Evolutionary conservation across 495 filamentous ascomycete species (phyloP).

Genomic region (Podospora australis): DNA sequence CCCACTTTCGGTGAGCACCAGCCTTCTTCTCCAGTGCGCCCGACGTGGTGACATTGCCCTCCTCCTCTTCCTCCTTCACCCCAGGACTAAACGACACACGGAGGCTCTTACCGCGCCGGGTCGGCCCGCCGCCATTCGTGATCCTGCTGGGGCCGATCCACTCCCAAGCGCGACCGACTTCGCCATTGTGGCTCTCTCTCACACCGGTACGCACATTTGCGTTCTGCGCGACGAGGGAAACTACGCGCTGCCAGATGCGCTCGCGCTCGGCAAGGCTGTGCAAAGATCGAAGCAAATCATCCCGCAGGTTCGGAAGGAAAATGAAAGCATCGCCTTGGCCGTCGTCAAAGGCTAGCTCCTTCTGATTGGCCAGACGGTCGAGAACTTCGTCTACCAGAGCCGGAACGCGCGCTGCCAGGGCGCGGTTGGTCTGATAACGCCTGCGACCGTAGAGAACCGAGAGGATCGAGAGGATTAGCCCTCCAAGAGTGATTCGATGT

Average conservation of each 20-base stretch:
- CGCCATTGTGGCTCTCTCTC: slow-evolving; percentile 73
- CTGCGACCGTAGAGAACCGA: slow-evolving; percentile 51
- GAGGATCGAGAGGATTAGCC: slow-evolving; percentile 50
- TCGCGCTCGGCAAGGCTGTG: slow-evolving; percentile 67
- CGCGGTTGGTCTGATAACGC: slow-evolving; percentile 48
- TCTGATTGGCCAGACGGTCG: slow-evolving; percentile 74
- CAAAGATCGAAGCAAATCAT: slow-evolving; percentile 82
- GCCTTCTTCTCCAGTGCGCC: slow-evolving; percentile 6
- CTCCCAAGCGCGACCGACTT: slow-evolving; percentile 87
- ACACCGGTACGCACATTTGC: slow-evolving; percentile 84
- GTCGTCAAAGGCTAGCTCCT: slow-evolving; percentile 64
- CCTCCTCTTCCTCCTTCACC: slow-evolving; percentile 20
- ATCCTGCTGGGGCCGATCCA: slow-evolving; percentile 74
- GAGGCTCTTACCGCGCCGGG: slow-evolving; percentile 44
- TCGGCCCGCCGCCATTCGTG: slow-evolving; percentile 29
- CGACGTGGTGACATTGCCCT: slow-evolving; percentile 4
- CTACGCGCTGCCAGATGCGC: slow-evolving; percentile 74
- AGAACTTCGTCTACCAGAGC: slow-evolving; percentile 73
- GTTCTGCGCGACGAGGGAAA: slow-evolving; percentile 81
- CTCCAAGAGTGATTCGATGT: slow-evolving; percentile 89
- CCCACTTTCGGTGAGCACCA: slow-evolving; percentile 31
- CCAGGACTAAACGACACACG: slow-evolving; percentile 42
- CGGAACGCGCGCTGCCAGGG: slow-evolving; percentile 65
- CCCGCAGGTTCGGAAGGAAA: slow-evolving; percentile 78
- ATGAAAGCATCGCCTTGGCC: slow-evolving; percentile 67